Evolutionary conservation across 495 filamentous ascomycete genomes (phyloP).

Genomic region (Pyronema domesticum): DNA sequence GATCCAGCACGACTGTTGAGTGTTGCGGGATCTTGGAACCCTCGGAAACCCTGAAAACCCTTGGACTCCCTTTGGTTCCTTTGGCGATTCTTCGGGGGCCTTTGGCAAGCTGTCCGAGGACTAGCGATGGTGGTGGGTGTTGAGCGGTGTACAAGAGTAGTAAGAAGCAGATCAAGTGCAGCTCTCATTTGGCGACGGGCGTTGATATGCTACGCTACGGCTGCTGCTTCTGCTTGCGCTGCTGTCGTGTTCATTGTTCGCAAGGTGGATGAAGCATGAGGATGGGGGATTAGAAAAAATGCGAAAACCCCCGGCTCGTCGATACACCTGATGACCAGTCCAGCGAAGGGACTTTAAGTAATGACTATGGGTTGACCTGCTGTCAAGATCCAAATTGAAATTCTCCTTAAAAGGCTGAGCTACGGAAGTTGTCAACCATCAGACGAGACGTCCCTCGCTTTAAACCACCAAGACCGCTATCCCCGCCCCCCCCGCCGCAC

Average conservation of each 20-base stretch:
- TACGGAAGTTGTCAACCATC: too few species aligned
- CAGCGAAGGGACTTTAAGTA: neutral
- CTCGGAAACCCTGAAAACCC: neutral
- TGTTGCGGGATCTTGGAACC: neutral
- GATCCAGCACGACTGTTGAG: neutral
- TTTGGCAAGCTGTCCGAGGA: too few species aligned
- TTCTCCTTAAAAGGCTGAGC: neutral
- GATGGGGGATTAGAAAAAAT: neutral
- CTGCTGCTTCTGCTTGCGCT: neutral
- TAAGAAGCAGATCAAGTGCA: neutral
- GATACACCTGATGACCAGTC: neutral
- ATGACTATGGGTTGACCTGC: neutral
- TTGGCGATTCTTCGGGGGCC: too few species aligned
- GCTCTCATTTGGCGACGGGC: neutral
- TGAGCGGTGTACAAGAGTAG: neutral
- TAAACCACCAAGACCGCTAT: neutral
- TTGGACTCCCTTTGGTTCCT: too few species aligned
- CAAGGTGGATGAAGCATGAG: neutral
- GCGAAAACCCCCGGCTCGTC: neutral
- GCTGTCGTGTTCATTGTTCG: slow-evolving; percentile 2
- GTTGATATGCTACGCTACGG: neutral
- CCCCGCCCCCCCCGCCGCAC: neutral
- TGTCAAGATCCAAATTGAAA: neutral
- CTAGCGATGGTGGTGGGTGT: neutral
- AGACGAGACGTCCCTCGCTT: too few species aligned